Conservation (phyloP, 805 yeast genomes). For the Kodamaea leandrae region DNA sequence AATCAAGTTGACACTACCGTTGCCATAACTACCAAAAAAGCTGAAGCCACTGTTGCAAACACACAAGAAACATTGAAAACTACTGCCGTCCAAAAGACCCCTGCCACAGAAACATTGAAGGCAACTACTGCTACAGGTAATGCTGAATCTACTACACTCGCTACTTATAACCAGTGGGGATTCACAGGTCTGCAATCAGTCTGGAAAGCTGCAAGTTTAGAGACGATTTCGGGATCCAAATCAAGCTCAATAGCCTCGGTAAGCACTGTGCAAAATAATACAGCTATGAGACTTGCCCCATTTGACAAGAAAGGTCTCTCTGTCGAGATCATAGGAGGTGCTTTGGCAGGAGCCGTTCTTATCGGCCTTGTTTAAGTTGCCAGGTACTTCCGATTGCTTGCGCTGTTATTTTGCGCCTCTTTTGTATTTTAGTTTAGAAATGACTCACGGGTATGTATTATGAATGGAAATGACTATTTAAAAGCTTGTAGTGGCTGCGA, state of each 20-base stretch:
- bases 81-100: too few relatives aligned
- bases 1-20: constrained; percentile 1
- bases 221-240: neutral
- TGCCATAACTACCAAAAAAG: neutral
- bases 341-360: neutral
- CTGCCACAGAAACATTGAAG: neutral
- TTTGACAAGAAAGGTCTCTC: constrained; percentile 2
- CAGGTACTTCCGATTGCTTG: neutral
- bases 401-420: too few relatives aligned
- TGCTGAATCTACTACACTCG: neutral
- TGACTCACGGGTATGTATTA: neutral
- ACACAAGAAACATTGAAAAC: neutral
- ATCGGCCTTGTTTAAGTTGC: neutral
- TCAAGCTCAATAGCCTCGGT: constrained; percentile 3
- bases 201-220: constrained; percentile 26
- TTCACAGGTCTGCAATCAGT: constrained; percentile 39
- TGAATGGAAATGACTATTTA: neutral
- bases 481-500: neutral
- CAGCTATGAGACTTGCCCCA: neutral
- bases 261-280: neutral
- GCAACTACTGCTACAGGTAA: neutral
- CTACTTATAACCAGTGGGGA: constrained; percentile 38
- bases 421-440: neutral
- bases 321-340: constrained; percentile 4
- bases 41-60: neutral